Evolutionary conservation across 2,329 filamentous ascomycete species (phyloP).

Genomic region (Ustulina deusta): DNA sequence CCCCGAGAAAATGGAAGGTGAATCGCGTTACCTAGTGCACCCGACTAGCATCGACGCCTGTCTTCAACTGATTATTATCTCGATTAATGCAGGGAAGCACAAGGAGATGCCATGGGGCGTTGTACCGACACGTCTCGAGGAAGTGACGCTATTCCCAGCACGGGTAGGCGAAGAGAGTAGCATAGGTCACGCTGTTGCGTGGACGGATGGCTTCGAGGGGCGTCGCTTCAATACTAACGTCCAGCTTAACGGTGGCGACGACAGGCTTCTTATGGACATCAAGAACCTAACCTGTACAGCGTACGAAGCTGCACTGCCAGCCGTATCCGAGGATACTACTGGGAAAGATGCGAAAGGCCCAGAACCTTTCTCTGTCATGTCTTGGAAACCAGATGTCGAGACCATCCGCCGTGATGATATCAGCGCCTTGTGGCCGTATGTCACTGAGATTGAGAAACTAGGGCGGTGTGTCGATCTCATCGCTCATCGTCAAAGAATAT

Average conservation of each 20-base stretch:
- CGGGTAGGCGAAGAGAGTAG: neutral
- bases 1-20: slow-evolving; percentile 41
- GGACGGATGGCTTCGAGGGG: slow-evolving; percentile 38
- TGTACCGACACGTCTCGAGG: slow-evolving; percentile 45
- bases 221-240: slow-evolving; percentile 38
- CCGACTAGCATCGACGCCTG: slow-evolving; percentile 55
- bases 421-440: slow-evolving; percentile 4
- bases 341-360: neutral
- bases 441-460: slow-evolving; percentile 12
- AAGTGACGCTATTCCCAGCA: slow-evolving; percentile 27
- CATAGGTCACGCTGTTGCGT: slow-evolving; percentile 39
- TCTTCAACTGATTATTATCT: slow-evolving; percentile 52
- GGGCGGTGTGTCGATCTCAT: slow-evolving; percentile 22
- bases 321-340: neutral
- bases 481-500: slow-evolving; percentile 25
- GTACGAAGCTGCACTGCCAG: slow-evolving; percentile 36
- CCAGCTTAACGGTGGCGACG: slow-evolving; percentile 19
- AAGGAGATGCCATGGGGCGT: slow-evolving; percentile 50
- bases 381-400: slow-evolving; percentile 33
- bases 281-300: slow-evolving; percentile 31
- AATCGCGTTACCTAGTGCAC: slow-evolving; percentile 56
- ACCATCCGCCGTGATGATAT: slow-evolving; percentile 19
- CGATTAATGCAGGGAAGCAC: slow-evolving; percentile 48
- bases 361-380: slow-evolving; percentile 26
- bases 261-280: slow-evolving; percentile 29